Percentiles rank a stretch among this genome's conserved stretches.
Evolutionary conservation across 1,284 basidiomycete species (phyloP).

Genomic region (Puccinia polysora): DNA sequence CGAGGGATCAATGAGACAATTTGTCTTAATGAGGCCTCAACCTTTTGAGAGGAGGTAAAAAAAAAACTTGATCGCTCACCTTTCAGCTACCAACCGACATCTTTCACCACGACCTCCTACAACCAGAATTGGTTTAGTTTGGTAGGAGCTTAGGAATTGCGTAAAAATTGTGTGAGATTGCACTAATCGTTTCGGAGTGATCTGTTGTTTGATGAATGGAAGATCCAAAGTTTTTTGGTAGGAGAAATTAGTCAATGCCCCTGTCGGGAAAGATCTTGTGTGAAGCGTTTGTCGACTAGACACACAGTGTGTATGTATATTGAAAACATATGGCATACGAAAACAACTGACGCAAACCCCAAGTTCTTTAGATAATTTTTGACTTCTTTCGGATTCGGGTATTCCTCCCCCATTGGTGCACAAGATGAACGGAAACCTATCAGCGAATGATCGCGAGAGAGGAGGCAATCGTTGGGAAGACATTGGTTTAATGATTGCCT

Average conservation of each 20-base stretch:
- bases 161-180: conserved; percentile 38
- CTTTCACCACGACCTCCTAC: conserved; percentile 17
- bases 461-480: background rate
- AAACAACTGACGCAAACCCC: conserved; percentile 28
- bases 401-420: conserved; percentile 40
- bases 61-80: background rate
- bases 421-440: conserved; percentile 39
- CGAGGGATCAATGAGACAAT: background rate
- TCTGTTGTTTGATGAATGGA: too few species aligned
- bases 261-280: too few species aligned
- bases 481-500: too few species aligned
- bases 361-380: conserved; percentile 28
- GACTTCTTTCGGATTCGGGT: conserved; percentile 17
- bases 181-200: conserved; percentile 13
- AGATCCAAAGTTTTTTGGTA: too few species aligned
- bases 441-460: too few species aligned
- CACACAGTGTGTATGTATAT: too few species aligned
- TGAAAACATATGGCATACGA: too few species aligned
- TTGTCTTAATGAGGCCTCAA: background rate
- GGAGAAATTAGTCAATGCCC: too few species aligned
- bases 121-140: conserved; percentile 17
- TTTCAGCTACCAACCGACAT: conserved; percentile 34
- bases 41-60: background rate
- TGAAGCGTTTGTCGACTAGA: too few species aligned
- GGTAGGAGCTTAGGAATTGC: conserved; percentile 23